Evolutionary conservation across 345 rosid genomes (phyloP).

Genomic region (Lepidium sativum): DNA sequence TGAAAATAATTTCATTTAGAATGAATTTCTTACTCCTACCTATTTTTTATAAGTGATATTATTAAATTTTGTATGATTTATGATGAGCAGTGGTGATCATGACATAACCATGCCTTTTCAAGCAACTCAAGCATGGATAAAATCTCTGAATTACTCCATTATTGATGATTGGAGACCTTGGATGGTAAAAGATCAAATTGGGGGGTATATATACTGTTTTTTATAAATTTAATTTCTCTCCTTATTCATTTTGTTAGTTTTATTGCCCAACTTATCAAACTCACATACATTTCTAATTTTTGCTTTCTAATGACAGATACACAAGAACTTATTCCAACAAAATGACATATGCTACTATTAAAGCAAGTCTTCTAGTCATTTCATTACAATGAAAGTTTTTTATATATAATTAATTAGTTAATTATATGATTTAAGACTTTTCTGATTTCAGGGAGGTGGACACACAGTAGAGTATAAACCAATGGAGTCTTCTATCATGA

Average conservation of each 20-base stretch:
- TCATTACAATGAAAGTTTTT: neutral
- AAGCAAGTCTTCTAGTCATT: slow-evolving; percentile 28
- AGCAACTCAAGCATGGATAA: slow-evolving; percentile 54
- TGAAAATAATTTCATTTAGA: too few relatives aligned
- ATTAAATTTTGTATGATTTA: neutral
- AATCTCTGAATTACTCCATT: slow-evolving; percentile 40
- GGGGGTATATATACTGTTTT: slow-evolving; percentile 4
- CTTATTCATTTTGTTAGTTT: neutral
- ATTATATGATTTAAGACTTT: neutral
- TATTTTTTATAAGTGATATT: too few relatives aligned
- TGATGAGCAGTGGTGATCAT: slow-evolving; percentile 42
- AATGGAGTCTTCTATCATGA: slow-evolving; percentile 7
- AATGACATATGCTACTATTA: slow-evolving; percentile 54
- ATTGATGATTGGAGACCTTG: slow-evolving; percentile 50
- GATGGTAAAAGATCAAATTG: slow-evolving; percentile 39
- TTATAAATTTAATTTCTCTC: neutral
- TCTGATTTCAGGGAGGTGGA: slow-evolving; percentile 21
- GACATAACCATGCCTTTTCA: slow-evolving; percentile 33
- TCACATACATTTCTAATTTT: neutral
- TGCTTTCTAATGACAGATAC: slow-evolving; percentile 21
- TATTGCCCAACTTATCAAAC: neutral
- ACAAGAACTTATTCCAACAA: slow-evolving; percentile 39
- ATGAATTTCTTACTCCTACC: too few relatives aligned
- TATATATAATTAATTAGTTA: neutral
- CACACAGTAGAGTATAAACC: slow-evolving; percentile 17